Conservation (phyloP, 169 alveolate species). For the Neospora caninum region DNA sequence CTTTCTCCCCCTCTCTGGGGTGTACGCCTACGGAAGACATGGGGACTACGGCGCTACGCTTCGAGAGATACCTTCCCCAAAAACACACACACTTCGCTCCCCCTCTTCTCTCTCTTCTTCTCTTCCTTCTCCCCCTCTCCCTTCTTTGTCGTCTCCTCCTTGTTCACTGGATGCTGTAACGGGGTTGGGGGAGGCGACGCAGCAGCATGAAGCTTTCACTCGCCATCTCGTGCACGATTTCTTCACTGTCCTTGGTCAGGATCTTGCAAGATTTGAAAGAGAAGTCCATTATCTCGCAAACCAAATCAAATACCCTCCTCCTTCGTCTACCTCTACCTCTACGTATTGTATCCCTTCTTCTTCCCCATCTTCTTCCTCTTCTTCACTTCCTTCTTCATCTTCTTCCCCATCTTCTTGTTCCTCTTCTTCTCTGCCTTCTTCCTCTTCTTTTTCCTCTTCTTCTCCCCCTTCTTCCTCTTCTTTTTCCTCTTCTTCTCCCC, state of each 20-base stretch:
- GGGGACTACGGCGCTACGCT: too few relatives aligned
- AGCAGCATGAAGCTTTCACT: neutral
- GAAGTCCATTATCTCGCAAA: conserved; percentile 7
- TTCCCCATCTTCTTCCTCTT: neutral
- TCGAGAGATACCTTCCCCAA: too few relatives aligned
- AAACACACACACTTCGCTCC: too few relatives aligned
- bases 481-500: too few relatives aligned
- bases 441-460: too few relatives aligned
- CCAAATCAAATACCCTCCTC: conserved; percentile 28
- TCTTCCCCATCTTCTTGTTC: neutral
- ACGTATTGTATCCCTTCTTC: neutral
- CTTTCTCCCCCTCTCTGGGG: too few relatives aligned
- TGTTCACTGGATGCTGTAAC: neutral
- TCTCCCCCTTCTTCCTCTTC: too few relatives aligned
- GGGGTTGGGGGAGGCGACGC: conserved; percentile 1
- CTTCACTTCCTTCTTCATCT: neutral
- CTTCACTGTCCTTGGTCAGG: neutral
- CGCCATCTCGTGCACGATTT: neutral
- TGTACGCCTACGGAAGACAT: too few relatives aligned
- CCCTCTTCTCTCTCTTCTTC: too few relatives aligned
- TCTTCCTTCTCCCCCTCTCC: neutral
- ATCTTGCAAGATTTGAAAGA: neutral
- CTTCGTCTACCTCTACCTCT: neutral
- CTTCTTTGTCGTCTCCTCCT: neutral
- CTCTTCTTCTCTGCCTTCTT: neutral